Evolutionary conservation across 108 stramenopile species (phyloP), one percentile per base, ranked within the genome.

Genomic region (Fragilariopsis cylindrus): DNA sequence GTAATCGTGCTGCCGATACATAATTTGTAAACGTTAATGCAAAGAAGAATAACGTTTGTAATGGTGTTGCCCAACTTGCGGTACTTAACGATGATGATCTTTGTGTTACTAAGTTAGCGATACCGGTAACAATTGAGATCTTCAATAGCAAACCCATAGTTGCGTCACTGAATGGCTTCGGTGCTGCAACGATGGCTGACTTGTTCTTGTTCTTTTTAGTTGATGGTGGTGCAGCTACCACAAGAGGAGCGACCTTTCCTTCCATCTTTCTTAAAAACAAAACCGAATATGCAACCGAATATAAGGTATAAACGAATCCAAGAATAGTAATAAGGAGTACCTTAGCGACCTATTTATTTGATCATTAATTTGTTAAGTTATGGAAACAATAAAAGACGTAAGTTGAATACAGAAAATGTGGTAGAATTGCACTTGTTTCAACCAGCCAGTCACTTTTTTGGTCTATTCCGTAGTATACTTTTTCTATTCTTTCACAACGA

Each of bases 1-100:
- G 91, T 11, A 91, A 69, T 56, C 85, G 85, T 16, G 91, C 84
- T 5, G 82, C 88, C 85, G 87, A 90, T 1, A 92, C 88, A 65
- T 82, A 94, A 11, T 85, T 47, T 5, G 89, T 76, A 30, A 92
- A 69, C 41, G 93, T 92, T 1, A 77, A 55, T 60, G 80, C 80
- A 5, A 82, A 71, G 21, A 90, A 73, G 57, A 84, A 87, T 16
- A 74, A 47, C 39, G 89, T 87, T 73, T 78, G 82, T 5, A 87
- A 44, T 4, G 88, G 87, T 42, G 69, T 79, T 42, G 81, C 80
- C 41, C 46, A 66, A 4, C 13, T 19, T 8, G 65, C 46, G 43
- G 12, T 47, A n/a, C 46, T 7, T 60, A 78, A 60, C 43, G 45
- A 63, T 44, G 69, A 72, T 16, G 48, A 55, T 16, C 65, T 77